Base-by-base conservation (phyloP, 2,329 filamentous ascomycete species). In the Fusarium illudens region DNA sequence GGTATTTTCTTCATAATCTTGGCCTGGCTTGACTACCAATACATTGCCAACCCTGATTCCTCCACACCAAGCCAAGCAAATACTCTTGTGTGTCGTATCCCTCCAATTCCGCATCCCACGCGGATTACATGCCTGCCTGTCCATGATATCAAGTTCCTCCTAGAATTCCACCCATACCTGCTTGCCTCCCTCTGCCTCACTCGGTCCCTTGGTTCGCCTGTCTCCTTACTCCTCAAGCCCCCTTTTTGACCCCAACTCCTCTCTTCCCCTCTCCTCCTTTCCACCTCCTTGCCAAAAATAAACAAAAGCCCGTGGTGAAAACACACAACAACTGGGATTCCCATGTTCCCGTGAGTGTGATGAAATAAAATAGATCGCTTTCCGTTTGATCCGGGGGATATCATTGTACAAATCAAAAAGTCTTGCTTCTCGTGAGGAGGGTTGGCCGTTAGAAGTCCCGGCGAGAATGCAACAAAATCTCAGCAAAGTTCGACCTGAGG, bases 401-500 rank as follows among this genome's bases (percentile, higher is more conserved):
- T 69, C 66, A 69, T 69, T 64, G 58, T 69, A 65, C 62, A 66
- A 69, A 62, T 61, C 62, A 69, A 52, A 52, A 29, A 55, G 46
- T 48, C 55, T 57, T 60, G 44, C 48, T 62, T 39, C 46, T 62
- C 48, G 39, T 34, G 20, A 46, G 19, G 36, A 51, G 37, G 39
- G 33, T 64, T 27, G 22, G 22, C 22, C 22, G 39, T 44, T 15
- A 52, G 29, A 20, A 30, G 25, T 33, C 51, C 33, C 53, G 50
- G 20, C 37, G 52, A 56, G 32, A 22, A 61, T 49, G 39, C 30
- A 50, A 64, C 30, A 57, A 44, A 44, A 27, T 44, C 39, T 27
- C 25, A 20, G 50, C 29, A 37, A 54, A 44, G 22, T 36, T 20
- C 33, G 33, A 55, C 49, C 27, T 20, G 22, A 27, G 13, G 4